Evolutionary conservation across 2,329 filamentous ascomycete genomes (phyloP).

Genomic region (Trichothecium roseum): DNA sequence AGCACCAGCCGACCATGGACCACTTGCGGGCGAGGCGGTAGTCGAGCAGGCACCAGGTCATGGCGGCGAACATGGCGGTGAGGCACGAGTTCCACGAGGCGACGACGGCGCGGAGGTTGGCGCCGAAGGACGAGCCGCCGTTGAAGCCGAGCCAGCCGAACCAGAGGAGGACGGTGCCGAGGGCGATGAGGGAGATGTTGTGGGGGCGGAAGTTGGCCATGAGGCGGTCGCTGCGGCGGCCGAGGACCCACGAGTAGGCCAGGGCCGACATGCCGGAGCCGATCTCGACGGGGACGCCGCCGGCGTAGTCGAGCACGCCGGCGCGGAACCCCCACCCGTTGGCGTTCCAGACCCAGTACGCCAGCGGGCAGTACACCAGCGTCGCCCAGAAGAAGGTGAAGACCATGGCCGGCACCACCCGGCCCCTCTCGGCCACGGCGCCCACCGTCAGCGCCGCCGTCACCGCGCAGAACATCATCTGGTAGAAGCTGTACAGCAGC

Average conservation of each 20-base stretch:
- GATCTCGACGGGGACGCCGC: constrained; percentile 95
- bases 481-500: constrained; percentile 89
- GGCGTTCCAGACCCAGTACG: constrained; percentile 92
- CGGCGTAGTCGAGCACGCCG: constrained; percentile 92
- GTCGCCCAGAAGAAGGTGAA: constrained; percentile 97
- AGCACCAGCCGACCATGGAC: constrained; percentile 71
- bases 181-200: constrained; percentile 94
- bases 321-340: constrained; percentile 90
- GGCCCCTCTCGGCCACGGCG: constrained; percentile 86
- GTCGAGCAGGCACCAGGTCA: constrained; percentile 93
- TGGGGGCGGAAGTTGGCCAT: constrained; percentile 99
- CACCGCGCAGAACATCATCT: constrained; percentile 97
- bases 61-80: constrained; percentile 82
- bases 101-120: constrained; percentile 88
- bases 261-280: constrained; percentile 85
- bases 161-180: constrained; percentile 93
- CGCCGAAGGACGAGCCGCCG: constrained; percentile 87
- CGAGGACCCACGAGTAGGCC: constrained; percentile 92
- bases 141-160: constrained; percentile 99
- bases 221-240: constrained; percentile 96
- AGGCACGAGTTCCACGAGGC: constrained; percentile 97
- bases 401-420: constrained; percentile 85
- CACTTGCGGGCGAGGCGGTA: constrained; percentile 90
- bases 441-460: constrained; percentile 88
- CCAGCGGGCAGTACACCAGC: constrained; percentile 91